Conservation (phyloP, 495 filamentous ascomycete genomes). For the Aspergillus ostianus region DNA sequence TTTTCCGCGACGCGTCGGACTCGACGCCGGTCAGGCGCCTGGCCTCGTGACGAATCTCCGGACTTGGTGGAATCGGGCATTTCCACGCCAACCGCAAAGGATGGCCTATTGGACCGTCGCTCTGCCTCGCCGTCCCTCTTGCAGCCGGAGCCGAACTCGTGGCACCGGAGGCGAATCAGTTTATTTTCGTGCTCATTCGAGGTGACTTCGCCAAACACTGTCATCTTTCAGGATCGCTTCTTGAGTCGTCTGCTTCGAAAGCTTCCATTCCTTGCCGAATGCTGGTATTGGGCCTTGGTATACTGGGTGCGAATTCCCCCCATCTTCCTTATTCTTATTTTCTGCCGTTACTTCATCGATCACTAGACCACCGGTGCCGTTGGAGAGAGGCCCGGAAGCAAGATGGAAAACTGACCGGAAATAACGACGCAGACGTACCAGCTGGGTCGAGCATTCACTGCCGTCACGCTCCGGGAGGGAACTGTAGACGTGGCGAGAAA, state of each 20-base stretch:
- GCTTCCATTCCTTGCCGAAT: conserved; percentile 75
- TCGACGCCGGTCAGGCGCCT: conserved; percentile 22
- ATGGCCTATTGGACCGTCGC: conserved; percentile 27
- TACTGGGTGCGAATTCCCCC: conserved; percentile 51
- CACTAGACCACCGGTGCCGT: background rate
- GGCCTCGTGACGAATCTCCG: conserved; percentile 22
- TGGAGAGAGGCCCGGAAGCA: background rate
- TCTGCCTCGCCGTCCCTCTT: conserved; percentile 29
- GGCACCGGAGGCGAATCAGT: conserved; percentile 43
- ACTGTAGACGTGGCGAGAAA: conserved; percentile 55
- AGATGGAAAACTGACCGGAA: background rate
- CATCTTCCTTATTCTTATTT: conserved; percentile 3
- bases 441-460: conserved; percentile 60
- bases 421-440: conserved; percentile 52
- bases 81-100: conserved; percentile 29
- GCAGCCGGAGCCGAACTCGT: conserved; percentile 28
- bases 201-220: conserved; percentile 56
- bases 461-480: conserved; percentile 55
- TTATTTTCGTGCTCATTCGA: conserved; percentile 31
- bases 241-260: conserved; percentile 60
- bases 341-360: background rate
- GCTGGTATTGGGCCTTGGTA: conserved; percentile 76
- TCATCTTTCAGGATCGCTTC: conserved; percentile 50
- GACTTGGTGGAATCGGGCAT: conserved; percentile 34
- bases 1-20: conserved; percentile 9